Evolutionary conservation across 805 yeast species (phyloP).

Genomic region (Zygosaccharomyces gambellarensis): DNA sequence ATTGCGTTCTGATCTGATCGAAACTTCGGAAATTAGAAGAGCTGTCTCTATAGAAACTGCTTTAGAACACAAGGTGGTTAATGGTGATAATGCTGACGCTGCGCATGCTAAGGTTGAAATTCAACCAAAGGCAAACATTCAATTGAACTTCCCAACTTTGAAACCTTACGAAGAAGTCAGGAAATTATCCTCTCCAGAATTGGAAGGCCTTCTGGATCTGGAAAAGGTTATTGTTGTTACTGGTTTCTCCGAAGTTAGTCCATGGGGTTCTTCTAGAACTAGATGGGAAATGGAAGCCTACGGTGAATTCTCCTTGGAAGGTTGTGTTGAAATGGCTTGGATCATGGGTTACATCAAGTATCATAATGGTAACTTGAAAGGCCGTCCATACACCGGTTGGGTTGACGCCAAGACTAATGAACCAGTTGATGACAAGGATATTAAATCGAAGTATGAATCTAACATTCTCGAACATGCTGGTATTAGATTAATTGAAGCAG

Average conservation of each 20-base stretch:
- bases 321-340: conserved; percentile 99
- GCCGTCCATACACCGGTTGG: conserved; percentile 92
- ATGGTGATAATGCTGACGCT: conserved; percentile 84
- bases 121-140: conserved; percentile 93
- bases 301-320: conserved; percentile 95
- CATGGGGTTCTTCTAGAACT: conserved; percentile 99
- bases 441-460: conserved; percentile 87
- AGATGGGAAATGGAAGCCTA: conserved; percentile 99
- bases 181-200: conserved; percentile 55
- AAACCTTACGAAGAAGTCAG: conserved; percentile 73
- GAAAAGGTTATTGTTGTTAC: conserved; percentile 92
- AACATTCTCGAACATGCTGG: conserved; percentile 90
- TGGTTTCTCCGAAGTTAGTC: conserved; percentile 98
- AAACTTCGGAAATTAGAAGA: conserved; percentile 86
- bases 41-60: conserved; percentile 94
- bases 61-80: conserved; percentile 72
- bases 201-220: conserved; percentile 87
- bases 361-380: conserved; percentile 65
- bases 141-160: conserved; percentile 86
- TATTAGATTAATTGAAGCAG: conserved; percentile 95
- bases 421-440: conserved; percentile 92
- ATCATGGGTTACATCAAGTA: conserved; percentile 97
- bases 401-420: conserved; percentile 87
- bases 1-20: conserved; percentile 66
- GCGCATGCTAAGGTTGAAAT: conserved; percentile 73